Evolutionary conservation across 2,329 filamentous ascomycete genomes (phyloP).

Genomic region (Coniella lustricola): DNA sequence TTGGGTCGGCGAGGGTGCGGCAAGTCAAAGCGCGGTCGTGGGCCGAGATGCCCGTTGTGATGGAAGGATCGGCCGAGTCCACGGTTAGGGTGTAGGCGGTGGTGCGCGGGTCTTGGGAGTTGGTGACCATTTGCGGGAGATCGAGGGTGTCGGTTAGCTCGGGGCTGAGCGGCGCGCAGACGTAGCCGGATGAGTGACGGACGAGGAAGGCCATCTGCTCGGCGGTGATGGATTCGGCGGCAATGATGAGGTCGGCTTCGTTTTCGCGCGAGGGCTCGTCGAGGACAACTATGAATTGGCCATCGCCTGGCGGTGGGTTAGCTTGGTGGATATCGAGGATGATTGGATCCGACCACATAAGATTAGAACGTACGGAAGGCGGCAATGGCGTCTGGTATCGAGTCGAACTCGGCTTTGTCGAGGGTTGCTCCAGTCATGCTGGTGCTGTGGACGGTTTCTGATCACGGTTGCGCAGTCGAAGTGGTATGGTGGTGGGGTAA

Average conservation of each 20-base stretch:
- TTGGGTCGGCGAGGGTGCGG: slow-evolving; percentile 64
- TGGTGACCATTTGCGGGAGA: slow-evolving; percentile 81
- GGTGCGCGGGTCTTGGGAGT: slow-evolving; percentile 71
- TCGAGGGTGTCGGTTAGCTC: slow-evolving; percentile 61
- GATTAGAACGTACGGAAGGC: slow-evolving; percentile 50
- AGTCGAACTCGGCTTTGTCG: slow-evolving; percentile 50
- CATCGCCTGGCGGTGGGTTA: slow-evolving; percentile 47
- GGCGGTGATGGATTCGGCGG: slow-evolving; percentile 74
- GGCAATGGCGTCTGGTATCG: slow-evolving; percentile 56
- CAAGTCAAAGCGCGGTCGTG: slow-evolving; percentile 80
- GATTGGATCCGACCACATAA: slow-evolving; percentile 2
- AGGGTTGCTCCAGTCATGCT: slow-evolving; percentile 46
- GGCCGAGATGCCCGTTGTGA: slow-evolving; percentile 86
- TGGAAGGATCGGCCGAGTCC: slow-evolving; percentile 64
- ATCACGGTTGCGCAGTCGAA: too few species aligned
- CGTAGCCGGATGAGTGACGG: slow-evolving; percentile 80
- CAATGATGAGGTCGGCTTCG: slow-evolving; percentile 96
- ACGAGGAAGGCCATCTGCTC: slow-evolving; percentile 96
- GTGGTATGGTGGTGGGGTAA: too few species aligned
- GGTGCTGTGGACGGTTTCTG: neutral
- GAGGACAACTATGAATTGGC: slow-evolving; percentile 92
- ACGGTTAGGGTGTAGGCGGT: slow-evolving; percentile 92
- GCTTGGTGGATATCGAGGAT: slow-evolving; percentile 6
- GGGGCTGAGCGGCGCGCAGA: slow-evolving; percentile 78
- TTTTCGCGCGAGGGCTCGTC: slow-evolving; percentile 92